A percentile compares a stretch with the other conserved stretches of the same genome.
Evolutionary conservation across 768 basidiomycete species (phyloP).

Genomic region (Trametes meyenii): DNA sequence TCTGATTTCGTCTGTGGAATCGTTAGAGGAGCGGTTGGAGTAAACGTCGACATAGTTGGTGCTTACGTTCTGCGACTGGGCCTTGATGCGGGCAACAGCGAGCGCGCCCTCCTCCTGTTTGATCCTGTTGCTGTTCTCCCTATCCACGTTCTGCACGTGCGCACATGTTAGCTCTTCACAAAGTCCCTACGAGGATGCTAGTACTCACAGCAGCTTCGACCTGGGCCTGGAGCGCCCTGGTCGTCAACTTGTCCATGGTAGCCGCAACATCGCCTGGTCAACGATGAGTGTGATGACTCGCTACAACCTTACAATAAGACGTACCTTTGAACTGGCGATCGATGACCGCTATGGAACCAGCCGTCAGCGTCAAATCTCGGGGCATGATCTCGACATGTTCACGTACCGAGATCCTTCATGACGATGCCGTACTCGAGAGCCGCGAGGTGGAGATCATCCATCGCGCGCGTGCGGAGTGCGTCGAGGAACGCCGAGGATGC

Average conservation of each 20-base stretch:
- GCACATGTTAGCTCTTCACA: neutral
- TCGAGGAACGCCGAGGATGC: slow-evolving; percentile 79
- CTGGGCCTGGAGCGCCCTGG: slow-evolving; percentile 82
- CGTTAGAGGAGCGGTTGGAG: neutral
- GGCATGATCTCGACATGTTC: neutral
- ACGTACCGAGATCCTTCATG: slow-evolving; percentile 73
- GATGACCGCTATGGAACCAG: slow-evolving; percentile 61
- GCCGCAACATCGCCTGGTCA: slow-evolving; percentile 66
- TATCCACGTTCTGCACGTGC: slow-evolving; percentile 68
- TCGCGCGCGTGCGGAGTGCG: slow-evolving; percentile 77
- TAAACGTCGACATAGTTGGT: neutral
- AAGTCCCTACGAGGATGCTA: neutral
- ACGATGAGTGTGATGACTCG: neutral
- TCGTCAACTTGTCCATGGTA: slow-evolving; percentile 86
- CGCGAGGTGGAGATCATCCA: slow-evolving; percentile 85
- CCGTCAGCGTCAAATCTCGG: neutral
- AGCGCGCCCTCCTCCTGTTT: slow-evolving; percentile 84
- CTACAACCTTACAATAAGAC: neutral
- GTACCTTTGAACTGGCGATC: slow-evolving; percentile 83
- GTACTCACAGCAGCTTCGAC: slow-evolving; percentile 77
- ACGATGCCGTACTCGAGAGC: slow-evolving; percentile 84
- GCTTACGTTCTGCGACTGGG: slow-evolving; percentile 56
- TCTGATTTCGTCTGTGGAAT: slow-evolving; percentile 62
- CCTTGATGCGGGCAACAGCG: slow-evolving; percentile 76
- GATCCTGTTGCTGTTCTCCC: slow-evolving; percentile 86